These are phyloP conservation scores for Primulina eburnea DNA, from an alignment of 257 asterid species.

Conservation along the genomic window DNA sequence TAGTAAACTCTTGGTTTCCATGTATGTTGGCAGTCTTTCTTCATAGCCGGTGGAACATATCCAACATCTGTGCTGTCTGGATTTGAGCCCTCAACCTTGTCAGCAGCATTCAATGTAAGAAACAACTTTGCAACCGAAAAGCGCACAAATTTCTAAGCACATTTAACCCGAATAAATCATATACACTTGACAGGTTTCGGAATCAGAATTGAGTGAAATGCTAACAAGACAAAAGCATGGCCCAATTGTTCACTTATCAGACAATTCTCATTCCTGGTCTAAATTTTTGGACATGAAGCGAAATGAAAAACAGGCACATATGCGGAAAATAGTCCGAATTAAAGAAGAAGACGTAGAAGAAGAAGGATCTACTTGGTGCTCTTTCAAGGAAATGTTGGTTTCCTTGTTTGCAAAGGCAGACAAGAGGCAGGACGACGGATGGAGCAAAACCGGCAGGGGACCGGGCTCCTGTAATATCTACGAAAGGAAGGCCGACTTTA, in stretches of 20 bases:
- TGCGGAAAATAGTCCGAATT: constrained; percentile 41
- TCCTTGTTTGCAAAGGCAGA: constrained; percentile 38
- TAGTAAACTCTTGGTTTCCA: too few species aligned
- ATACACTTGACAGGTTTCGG: constrained; percentile 43
- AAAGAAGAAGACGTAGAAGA: constrained; percentile 19
- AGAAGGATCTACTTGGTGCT: constrained; percentile 40
- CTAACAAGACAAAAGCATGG: constrained; percentile 47
- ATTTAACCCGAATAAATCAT: too few species aligned
- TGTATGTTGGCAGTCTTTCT: constrained; percentile 59
- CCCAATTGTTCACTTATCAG: constrained; percentile 48
- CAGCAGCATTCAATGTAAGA: constrained; percentile 77
- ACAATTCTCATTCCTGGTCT: constrained; percentile 44
- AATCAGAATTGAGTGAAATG: constrained; percentile 39
- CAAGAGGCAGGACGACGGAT: constrained; percentile 4
- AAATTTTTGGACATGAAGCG: constrained; percentile 46
- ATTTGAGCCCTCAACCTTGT: constrained; percentile 57
- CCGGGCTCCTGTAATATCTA: constrained; percentile 63
- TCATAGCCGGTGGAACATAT: constrained; percentile 70
- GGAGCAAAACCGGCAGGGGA: constrained; percentile 29
- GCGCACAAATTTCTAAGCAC: too few species aligned
- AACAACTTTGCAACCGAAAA: too few species aligned
- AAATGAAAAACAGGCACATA: constrained; percentile 36
- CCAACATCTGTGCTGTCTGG: constrained; percentile 83
- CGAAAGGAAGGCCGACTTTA: constrained; percentile 50
- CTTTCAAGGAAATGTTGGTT: constrained; percentile 48